phyloP scores from a whole-genome alignment of 495 filamentous ascomycete species.

The Tuber aestivum region DNA sequence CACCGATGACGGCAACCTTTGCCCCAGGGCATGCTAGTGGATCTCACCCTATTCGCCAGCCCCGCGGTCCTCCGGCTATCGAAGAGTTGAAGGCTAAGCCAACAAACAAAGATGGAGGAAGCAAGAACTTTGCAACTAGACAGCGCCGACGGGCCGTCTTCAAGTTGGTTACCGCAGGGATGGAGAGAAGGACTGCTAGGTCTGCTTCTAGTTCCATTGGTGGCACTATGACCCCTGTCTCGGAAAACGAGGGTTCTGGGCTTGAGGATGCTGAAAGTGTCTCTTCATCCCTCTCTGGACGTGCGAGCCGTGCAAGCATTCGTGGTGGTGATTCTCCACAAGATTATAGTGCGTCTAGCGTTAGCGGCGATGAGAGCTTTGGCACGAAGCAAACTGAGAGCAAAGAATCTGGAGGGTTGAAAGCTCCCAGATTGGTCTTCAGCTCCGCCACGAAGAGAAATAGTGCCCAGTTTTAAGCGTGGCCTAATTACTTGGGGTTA shows the following conservation, averaged over 20 bases:
- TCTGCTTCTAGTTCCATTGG: constrained; percentile 54
- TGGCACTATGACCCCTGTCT: constrained; percentile 82
- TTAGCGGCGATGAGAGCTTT: constrained; percentile 58
- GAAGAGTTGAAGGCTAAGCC: constrained; percentile 88
- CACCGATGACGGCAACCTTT: constrained; percentile 80
- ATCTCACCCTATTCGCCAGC: constrained; percentile 90
- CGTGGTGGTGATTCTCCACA: constrained; percentile 63
- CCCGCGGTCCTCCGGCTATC: constrained; percentile 81
- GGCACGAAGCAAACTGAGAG: constrained; percentile 50
- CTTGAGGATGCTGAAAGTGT: constrained; percentile 82
- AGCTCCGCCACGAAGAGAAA: constrained; percentile 89
- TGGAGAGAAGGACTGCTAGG: constrained; percentile 70
- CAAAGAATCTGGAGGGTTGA: constrained; percentile 53
- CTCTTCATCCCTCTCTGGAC: constrained; percentile 70
- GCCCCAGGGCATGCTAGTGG: constrained; percentile 89
- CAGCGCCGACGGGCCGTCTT: constrained; percentile 87
- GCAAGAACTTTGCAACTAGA: constrained; percentile 95
- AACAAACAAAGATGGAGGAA: constrained; percentile 89
- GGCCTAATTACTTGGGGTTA: constrained; percentile 12
- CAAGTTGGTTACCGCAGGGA: constrained; percentile 82
- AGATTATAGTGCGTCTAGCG: constrained; percentile 58
- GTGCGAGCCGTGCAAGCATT: constrained; percentile 71
- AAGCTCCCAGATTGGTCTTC: constrained; percentile 78
- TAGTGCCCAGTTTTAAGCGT: constrained; percentile 55
- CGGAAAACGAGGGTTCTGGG: constrained; percentile 70